phyloP scores from a whole-genome alignment of 2,329 filamentous ascomycete species.

The Neopestalotiopsis rosae region DNA sequence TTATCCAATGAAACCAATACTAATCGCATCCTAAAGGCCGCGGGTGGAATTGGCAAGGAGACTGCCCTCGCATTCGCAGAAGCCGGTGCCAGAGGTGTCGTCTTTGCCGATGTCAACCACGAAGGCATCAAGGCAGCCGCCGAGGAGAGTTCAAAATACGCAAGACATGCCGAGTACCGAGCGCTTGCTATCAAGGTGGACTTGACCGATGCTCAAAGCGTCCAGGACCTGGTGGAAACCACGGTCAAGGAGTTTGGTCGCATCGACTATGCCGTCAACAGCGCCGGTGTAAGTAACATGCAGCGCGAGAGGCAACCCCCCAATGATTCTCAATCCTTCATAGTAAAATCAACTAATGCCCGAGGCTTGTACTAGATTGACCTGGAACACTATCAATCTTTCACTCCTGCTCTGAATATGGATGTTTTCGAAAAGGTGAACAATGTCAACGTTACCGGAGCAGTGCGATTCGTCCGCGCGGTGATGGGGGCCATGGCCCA shows the following conservation, averaged over 20 bases:
- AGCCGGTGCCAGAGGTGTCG: neutral
- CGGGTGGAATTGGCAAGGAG: neutral
- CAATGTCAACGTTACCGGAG: neutral
- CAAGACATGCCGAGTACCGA: neutral
- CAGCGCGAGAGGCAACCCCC: too few species aligned
- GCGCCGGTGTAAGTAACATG: neutral
- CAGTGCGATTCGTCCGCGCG: neutral
- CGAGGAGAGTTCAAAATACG: neutral
- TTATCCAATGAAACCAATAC: neutral
- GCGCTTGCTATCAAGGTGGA: neutral
- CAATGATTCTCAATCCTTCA: neutral
- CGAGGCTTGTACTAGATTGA: neutral
- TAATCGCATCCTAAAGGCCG: neutral
- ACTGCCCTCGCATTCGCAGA: neutral
- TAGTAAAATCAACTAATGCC: neutral
- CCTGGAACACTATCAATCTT: neutral
- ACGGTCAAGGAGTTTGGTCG: neutral
- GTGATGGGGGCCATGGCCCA: neutral
- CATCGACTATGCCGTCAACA: conserved; percentile 8
- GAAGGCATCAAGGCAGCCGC: neutral
- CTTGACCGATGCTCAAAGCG: neutral
- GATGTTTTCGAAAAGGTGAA: neutral
- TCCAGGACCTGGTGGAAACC: neutral
- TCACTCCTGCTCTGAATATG: neutral
- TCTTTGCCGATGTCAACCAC: neutral